Percentiles rank a stretch among this genome's conserved stretches.
Evolutionary conservation across 2,329 filamentous ascomycete species (phyloP).

Genomic region (Alternaria arbusti): DNA sequence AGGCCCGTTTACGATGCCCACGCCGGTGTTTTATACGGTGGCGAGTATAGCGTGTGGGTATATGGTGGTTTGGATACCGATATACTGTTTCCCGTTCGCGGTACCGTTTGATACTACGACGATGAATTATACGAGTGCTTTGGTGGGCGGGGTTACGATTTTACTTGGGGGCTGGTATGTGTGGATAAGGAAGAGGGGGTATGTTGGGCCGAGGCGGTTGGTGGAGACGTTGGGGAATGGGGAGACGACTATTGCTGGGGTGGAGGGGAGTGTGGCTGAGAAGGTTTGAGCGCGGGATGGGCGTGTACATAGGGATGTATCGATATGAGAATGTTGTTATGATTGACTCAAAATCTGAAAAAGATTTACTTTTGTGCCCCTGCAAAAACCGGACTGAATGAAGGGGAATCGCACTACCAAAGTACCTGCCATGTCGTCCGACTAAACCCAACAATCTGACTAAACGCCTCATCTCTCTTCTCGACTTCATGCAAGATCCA

Average conservation of each 20-base stretch:
- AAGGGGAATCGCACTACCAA: conserved; percentile 21
- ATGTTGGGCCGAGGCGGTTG: conserved; percentile 45
- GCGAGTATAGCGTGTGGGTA: conserved; percentile 63
- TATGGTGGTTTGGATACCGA: conserved; percentile 66
- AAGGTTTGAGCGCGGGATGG: neutral
- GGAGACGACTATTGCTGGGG: neutral
- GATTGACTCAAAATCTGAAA: no score
- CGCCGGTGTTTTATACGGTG: conserved; percentile 52
- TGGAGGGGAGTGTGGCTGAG: neutral
- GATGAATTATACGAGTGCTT: conserved; percentile 63
- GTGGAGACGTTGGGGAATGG: conserved; percentile 24
- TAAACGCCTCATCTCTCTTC: conserved; percentile 37
- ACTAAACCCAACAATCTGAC: conserved; percentile 42
- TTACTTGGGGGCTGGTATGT: conserved; percentile 56
- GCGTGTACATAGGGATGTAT: no score
- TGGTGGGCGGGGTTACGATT: conserved; percentile 60
- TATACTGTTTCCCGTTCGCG: conserved; percentile 65
- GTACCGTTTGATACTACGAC: conserved; percentile 53
- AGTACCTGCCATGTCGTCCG: conserved; percentile 36
- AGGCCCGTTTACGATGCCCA: conserved; percentile 64
- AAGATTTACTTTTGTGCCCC: no score
- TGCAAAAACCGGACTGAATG: no score
- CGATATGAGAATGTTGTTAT: no score
- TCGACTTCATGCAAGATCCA: conserved; percentile 28
- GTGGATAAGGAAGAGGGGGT: conserved; percentile 48